phyloP scores from a whole-genome alignment of 139 green algal genomes.

The Edaphochlamys debaryana region DNA sequence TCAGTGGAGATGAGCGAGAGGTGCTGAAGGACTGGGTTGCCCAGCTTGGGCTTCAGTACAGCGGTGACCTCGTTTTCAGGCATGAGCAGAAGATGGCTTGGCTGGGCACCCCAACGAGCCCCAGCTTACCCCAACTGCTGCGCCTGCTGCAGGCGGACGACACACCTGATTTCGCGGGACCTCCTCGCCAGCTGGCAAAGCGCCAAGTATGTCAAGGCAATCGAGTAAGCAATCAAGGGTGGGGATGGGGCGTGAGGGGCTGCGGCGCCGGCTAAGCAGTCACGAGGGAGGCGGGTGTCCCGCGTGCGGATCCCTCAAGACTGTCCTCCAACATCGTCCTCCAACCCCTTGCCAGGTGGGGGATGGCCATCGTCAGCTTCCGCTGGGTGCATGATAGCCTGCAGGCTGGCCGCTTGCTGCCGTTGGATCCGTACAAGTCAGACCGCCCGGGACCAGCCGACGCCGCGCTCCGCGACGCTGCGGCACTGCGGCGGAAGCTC shows the following conservation, averaged over 20 bases:
- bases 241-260: too few relatives aligned
- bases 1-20: conserved; percentile 5
- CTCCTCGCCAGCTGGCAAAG: not conserved
- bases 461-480: not conserved
- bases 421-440: not conserved
- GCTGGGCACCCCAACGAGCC: too few relatives aligned
- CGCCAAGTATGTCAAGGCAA: not conserved
- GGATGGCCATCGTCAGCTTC: not conserved
- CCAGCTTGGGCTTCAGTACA: conserved; percentile 8
- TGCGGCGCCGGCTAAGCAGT: too few relatives aligned
- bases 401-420: not conserved
- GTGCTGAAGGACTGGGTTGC: conserved; percentile 4
- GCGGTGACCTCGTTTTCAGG: conserved; percentile 11
- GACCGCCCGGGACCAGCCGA: not conserved
- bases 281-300: too few relatives aligned
- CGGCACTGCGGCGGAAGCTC: not conserved
- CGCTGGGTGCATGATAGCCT: conserved; percentile 14
- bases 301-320: not conserved
- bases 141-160: not conserved
- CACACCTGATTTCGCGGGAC: not conserved
- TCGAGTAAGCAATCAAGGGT: too few relatives aligned
- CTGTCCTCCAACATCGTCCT: not conserved
- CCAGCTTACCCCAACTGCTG: too few relatives aligned
- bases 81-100: too few relatives aligned
- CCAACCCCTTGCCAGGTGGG: not conserved